Evolutionary conservation across 2,329 filamentous ascomycete genomes (phyloP).

Genomic region (Rutstroemia sp.): DNA sequence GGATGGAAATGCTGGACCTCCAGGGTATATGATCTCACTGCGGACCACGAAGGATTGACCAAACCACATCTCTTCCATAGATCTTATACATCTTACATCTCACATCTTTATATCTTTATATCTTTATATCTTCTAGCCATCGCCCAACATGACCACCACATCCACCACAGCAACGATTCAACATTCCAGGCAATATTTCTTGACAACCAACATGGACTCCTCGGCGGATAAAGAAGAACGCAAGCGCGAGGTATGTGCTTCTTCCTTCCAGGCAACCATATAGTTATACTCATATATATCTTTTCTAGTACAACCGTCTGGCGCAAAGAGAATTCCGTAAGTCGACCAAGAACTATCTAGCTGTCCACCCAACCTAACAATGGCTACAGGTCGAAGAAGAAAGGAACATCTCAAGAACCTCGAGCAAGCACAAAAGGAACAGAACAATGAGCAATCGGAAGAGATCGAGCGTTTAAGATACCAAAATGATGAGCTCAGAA

Average conservation of each 20-base stretch:
- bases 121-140: constrained; percentile 2
- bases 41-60: constrained; percentile 5
- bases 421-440: constrained; percentile 35
- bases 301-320: constrained; percentile 33
- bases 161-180: constrained; percentile 15
- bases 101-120: neutral
- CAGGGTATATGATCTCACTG: constrained; percentile 26
- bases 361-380: constrained; percentile 10
- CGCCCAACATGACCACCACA: constrained; percentile 11
- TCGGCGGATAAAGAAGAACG: constrained; percentile 29
- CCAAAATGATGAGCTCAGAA: constrained; percentile 33
- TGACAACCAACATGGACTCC: constrained; percentile 25
- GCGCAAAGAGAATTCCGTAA: constrained; percentile 39
- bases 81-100: neutral
- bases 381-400: constrained; percentile 33
- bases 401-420: constrained; percentile 38
- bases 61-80: constrained; percentile 8
- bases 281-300: neutral
- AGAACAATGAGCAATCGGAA: constrained; percentile 33
- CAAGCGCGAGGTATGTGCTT: constrained; percentile 28
- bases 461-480: constrained; percentile 35
- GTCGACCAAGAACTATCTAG: constrained; percentile 12
- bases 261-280: neutral
- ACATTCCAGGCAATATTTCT: constrained; percentile 21
- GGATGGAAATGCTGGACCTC: constrained; percentile 7